Evolutionary conservation across 371 early-diverging fungal species (phyloP).

Genomic region (Racocetra persica): DNA sequence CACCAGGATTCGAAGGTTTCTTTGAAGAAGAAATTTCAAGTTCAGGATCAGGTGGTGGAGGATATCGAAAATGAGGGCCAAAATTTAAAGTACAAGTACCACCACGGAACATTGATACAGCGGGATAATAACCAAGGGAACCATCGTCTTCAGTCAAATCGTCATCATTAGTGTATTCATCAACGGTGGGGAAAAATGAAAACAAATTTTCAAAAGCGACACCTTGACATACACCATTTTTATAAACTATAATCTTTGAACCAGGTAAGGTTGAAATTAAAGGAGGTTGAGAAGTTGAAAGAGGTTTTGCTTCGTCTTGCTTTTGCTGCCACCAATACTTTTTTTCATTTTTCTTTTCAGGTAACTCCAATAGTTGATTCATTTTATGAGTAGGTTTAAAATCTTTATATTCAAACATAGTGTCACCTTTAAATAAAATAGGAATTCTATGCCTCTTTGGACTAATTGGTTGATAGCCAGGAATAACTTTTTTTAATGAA

Average conservation of each 20-base stretch:
- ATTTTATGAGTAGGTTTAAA: conserved; percentile 65
- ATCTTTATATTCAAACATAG: conserved; percentile 74
- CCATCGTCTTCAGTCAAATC: conserved; percentile 71
- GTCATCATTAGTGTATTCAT: conserved; percentile 56
- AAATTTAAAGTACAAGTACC: conserved; percentile 72
- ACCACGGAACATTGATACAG: conserved; percentile 70
- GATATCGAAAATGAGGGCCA: conserved; percentile 70
- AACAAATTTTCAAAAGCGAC: conserved; percentile 67
- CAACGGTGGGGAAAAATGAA: conserved; percentile 59
- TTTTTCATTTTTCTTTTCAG: conserved; percentile 48
- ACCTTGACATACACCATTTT: conserved; percentile 72
- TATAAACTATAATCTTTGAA: conserved; percentile 69
- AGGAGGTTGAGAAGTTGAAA: conserved; percentile 34
- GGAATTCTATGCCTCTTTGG: conserved; percentile 64
- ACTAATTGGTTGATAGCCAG: conserved; percentile 54
- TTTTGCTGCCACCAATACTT: conserved; percentile 39
- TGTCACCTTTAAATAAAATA: conserved; percentile 67
- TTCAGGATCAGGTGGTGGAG: conserved; percentile 58
- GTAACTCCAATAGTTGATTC: conserved; percentile 58
- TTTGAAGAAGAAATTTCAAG: conserved; percentile 43
- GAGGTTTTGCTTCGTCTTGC: conserved; percentile 45
- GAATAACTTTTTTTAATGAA: conserved; percentile 46
- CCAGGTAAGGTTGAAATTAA: conserved; percentile 53
- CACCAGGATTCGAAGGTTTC: background rate
- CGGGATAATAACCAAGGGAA: conserved; percentile 73